Conservation (phyloP, 305 asterid genomes). For the Solanum hybrid region DNA sequence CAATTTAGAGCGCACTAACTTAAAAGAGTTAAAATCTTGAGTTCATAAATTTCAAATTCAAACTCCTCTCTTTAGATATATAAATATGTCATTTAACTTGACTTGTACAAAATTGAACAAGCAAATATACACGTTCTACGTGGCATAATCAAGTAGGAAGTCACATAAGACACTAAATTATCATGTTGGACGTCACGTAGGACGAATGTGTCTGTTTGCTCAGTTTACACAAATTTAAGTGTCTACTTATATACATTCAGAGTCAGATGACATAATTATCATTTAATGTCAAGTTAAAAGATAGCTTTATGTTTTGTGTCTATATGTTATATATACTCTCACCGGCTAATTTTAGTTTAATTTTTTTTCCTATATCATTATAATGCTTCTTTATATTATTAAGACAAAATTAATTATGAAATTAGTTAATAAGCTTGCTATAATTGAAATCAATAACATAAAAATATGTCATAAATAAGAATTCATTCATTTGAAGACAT, state of each 20-base stretch:
- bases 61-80: not conserved
- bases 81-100: too few species aligned
- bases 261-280: too few species aligned
- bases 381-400: not conserved
- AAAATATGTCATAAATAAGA: not conserved
- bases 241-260: not conserved
- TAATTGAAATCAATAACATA: not conserved
- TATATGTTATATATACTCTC: not conserved
- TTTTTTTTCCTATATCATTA: not conserved
- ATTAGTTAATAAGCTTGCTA: not conserved
- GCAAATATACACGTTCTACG: not conserved
- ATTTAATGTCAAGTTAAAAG: not conserved
- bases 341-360: not conserved
- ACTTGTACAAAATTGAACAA: not conserved
- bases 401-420: not conserved
- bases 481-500: not conserved
- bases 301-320: fast-evolving
- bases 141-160: too few species aligned
- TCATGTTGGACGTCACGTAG: too few species aligned
- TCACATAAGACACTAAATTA: not conserved
- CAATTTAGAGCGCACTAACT: not conserved
- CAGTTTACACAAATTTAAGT: too few species aligned
- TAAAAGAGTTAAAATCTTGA: not conserved
- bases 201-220: too few species aligned
- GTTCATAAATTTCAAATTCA: not conserved